These are phyloP conservation scores for Aciculosporium take DNA, from an alignment of 2,329 filamentous ascomycete genomes.

Conservation along the genomic window DNA sequence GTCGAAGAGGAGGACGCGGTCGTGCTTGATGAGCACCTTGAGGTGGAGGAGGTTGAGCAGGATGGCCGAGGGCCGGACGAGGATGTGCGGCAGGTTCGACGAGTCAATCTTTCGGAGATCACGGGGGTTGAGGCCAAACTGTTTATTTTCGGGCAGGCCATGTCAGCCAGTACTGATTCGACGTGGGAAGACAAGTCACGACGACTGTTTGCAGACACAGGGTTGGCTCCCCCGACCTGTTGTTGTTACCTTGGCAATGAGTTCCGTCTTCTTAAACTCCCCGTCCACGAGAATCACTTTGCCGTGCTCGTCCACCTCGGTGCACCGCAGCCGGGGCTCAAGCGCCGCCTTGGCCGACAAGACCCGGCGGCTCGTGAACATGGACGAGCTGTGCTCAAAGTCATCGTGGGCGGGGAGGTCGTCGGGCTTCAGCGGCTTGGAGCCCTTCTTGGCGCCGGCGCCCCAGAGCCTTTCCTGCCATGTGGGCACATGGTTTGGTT, in stretches of 20 bases:
- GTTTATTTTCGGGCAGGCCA: too few relatives aligned
- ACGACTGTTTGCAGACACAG: neutral
- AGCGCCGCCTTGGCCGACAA: conserved; percentile 64
- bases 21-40: conserved; percentile 85
- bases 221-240: conserved; percentile 80
- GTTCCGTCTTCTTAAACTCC: conserved; percentile 93
- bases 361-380: conserved; percentile 56
- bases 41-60: conserved; percentile 93
- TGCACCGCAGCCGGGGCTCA: conserved; percentile 78
- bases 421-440: conserved; percentile 35
- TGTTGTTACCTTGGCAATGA: conserved; percentile 71
- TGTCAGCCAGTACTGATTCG: too few relatives aligned
- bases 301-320: conserved; percentile 84
- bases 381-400: conserved; percentile 37
- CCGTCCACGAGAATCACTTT: conserved; percentile 86
- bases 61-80: conserved; percentile 84
- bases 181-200: too few relatives aligned
- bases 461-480: conserved; percentile 40
- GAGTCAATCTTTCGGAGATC: conserved; percentile 97
- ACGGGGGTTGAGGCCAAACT: conserved; percentile 86
- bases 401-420: conserved; percentile 46
- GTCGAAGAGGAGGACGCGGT: conserved; percentile 89
- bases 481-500: conserved; percentile 15
- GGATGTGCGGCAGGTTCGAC: conserved; percentile 85
- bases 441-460: conserved; percentile 20